Percentiles rank a stretch among this genome's conserved stretches.
These are phyloP conservation scores for Laguncularia racemosa DNA, from an alignment of 345 rosid species.

Conservation along the genomic window DNA sequence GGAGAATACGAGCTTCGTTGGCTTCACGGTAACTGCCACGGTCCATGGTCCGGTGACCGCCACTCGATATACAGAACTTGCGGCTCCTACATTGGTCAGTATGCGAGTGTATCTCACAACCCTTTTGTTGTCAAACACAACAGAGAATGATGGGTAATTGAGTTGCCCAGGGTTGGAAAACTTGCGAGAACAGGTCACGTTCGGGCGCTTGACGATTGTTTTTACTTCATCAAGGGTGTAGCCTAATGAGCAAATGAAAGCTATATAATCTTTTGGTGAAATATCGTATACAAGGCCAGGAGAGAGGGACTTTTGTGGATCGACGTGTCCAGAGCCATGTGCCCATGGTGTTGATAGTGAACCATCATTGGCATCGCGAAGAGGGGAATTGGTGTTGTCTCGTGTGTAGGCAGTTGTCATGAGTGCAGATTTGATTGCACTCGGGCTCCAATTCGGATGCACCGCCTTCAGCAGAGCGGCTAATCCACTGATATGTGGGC, in stretches of 20 bases:
- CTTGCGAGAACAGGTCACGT: constrained; percentile 46
- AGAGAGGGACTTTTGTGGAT: constrained; percentile 64
- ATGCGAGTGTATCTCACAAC: constrained; percentile 60
- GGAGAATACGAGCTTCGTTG: constrained; percentile 37
- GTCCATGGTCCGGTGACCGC: constrained; percentile 29
- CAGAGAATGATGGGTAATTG: constrained; percentile 88
- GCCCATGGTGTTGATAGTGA: constrained; percentile 51
- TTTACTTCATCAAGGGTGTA: constrained; percentile 50
- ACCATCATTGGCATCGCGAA: constrained; percentile 55
- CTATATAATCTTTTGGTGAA: constrained; percentile 50
- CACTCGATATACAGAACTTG: constrained; percentile 48
- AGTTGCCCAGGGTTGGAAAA: constrained; percentile 62
- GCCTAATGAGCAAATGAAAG: constrained; percentile 68
- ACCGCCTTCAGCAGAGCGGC: constrained; percentile 83
- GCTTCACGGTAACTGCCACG: constrained; percentile 52
- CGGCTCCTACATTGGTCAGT: constrained; percentile 72
- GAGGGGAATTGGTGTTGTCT: constrained; percentile 65
- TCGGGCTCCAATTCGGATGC: constrained; percentile 86
- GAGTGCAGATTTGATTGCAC: constrained; percentile 81
- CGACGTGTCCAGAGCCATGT: constrained; percentile 86
- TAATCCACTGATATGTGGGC: constrained; percentile 90
- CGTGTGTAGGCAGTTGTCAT: constrained; percentile 62
- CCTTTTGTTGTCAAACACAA: constrained; percentile 48
- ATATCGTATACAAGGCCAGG: constrained; percentile 83
- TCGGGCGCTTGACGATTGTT: constrained; percentile 52